These are phyloP conservation scores for Colletotrichum trifolii DNA, from an alignment of 2,329 filamentous ascomycete species.

Conservation along the genomic window DNA sequence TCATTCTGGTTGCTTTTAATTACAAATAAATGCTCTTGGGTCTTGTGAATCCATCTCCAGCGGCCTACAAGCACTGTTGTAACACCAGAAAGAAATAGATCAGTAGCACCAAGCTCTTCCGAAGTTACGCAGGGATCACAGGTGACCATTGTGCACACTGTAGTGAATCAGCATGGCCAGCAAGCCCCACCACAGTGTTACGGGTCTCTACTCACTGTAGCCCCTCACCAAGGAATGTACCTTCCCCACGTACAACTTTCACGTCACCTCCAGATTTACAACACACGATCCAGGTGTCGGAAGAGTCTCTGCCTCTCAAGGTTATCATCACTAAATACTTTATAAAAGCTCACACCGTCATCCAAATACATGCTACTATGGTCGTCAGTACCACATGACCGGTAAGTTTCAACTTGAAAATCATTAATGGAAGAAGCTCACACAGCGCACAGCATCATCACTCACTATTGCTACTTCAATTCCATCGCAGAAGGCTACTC, in stretches of 20 bases:
- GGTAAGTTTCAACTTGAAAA: constrained; percentile 6
- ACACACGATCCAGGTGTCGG: constrained; percentile 9
- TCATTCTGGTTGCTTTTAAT: too few relatives aligned
- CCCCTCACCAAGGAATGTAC: constrained; percentile 28
- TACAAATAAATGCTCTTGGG: too few relatives aligned
- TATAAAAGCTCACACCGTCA: too few relatives aligned
- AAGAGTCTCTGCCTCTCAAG: neutral
- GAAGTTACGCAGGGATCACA: too few relatives aligned
- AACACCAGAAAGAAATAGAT: too few relatives aligned
- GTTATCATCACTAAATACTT: too few relatives aligned
- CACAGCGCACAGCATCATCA: constrained; percentile 17
- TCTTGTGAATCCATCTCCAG: too few relatives aligned
- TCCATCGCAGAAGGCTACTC: constrained; percentile 11
- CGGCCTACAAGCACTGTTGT: too few relatives aligned
- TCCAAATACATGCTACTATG: constrained; percentile 1
- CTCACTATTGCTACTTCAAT: neutral
- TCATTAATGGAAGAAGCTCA: constrained; percentile 17
- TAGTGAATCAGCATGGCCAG: too few relatives aligned
- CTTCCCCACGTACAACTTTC: constrained; percentile 26
- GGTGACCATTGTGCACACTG: too few relatives aligned
- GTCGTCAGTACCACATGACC: constrained; percentile 4
- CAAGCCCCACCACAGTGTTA: neutral
- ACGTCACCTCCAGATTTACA: constrained; percentile 28
- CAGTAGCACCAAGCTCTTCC: too few relatives aligned
- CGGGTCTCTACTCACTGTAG: constrained; percentile 4